phyloP scores from a whole-genome alignment of 306 rosid genomes.

The Cicer cuneatum region DNA sequence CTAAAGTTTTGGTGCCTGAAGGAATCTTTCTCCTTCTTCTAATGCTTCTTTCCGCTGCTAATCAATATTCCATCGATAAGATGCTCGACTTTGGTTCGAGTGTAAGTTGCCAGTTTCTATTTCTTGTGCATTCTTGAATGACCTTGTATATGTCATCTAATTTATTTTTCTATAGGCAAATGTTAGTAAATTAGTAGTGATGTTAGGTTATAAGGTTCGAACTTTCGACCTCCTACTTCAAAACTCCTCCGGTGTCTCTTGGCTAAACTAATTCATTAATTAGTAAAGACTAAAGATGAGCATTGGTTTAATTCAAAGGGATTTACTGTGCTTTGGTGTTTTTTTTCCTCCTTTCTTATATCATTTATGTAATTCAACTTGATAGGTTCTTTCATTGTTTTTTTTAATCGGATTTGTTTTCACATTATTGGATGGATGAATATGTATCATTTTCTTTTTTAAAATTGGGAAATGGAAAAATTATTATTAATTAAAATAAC shows the following conservation, averaged over 20 bases:
- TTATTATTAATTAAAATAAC: too few species aligned
- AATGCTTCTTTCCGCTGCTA: constrained; percentile 8
- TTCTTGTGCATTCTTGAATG: constrained; percentile 22
- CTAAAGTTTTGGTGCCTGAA: constrained; percentile 25
- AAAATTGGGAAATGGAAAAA: too few species aligned
- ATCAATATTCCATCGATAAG: background rate
- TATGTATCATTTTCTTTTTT: background rate
- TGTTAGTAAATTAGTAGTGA: too few species aligned
- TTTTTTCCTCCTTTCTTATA: background rate
- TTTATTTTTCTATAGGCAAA: constrained; percentile 5
- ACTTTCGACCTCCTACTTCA: too few species aligned
- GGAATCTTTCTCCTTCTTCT: constrained; percentile 8
- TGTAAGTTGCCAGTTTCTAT: background rate
- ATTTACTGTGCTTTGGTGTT: background rate
- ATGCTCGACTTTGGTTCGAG: constrained; percentile 6
- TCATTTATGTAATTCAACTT: constrained; percentile 27
- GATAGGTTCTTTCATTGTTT: background rate
- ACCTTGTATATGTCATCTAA: constrained; percentile 53
- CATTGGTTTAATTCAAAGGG: constrained; percentile 35
- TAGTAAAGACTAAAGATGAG: constrained; percentile 33
- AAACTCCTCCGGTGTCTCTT: too few species aligned
- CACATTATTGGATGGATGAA: background rate
- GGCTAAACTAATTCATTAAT: constrained; percentile 39
- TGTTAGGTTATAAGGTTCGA: too few species aligned
- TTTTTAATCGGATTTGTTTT: background rate